A percentile compares a stretch with the other conserved stretches of the same genome.
Conservation (phyloP, 768 basidiomycete species). For the Boletus bicolor region DNA sequence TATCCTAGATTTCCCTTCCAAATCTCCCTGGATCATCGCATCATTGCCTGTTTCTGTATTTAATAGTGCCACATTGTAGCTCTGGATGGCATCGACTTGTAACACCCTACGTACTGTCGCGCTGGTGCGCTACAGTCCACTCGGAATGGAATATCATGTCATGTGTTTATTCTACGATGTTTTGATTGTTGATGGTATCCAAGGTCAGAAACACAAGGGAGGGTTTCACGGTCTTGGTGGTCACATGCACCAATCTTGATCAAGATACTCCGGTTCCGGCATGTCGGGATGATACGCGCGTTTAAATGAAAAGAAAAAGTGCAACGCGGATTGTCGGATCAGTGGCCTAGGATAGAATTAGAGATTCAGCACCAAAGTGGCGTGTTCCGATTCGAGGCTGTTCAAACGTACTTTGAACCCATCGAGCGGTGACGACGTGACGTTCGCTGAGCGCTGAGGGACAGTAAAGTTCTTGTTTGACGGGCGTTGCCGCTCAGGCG, state of each 20-base stretch:
- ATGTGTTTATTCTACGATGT: not conserved
- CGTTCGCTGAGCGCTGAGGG: not conserved
- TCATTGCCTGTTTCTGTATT: slow-evolving; percentile 3
- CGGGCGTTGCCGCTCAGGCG: not conserved
- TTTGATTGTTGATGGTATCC: not conserved
- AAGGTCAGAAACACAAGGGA: not conserved
- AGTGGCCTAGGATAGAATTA: not conserved
- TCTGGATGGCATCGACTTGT: not conserved
- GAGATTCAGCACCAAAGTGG: not conserved
- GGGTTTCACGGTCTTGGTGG: not conserved
- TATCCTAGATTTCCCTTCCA: not conserved
- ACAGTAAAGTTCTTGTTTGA: not conserved
- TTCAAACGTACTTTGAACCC: not conserved
- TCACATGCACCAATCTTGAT: not conserved
- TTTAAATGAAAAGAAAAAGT: not conserved
- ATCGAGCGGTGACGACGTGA: not conserved
- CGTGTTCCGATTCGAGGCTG: not conserved
- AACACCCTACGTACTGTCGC: not conserved
- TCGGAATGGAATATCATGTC: not conserved
- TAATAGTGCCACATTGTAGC: not conserved
- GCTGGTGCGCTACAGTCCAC: not conserved
- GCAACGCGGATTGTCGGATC: not conserved
- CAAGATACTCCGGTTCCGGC: not conserved
- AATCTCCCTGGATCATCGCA: not conserved
- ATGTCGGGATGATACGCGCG: not conserved